Conservation (phyloP, 2,329 filamentous ascomycete species). For the Diplodia corticola region DNA sequence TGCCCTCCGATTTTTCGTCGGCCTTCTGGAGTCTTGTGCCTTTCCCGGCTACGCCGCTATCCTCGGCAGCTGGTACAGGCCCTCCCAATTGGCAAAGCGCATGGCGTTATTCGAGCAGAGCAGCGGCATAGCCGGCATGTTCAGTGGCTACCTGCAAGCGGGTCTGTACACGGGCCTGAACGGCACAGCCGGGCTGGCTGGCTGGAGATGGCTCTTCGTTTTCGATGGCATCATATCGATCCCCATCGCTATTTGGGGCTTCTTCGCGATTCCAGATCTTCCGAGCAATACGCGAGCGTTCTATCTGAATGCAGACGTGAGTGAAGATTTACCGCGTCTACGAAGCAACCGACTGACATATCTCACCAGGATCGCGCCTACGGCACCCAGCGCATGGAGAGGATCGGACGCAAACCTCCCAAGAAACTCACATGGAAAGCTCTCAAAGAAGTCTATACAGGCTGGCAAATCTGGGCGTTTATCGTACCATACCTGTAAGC, state of each 20-base stretch:
- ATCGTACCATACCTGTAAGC: constrained; percentile 8
- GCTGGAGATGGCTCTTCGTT: constrained; percentile 36
- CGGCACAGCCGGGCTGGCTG: constrained; percentile 28
- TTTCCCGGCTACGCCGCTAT: constrained; percentile 41
- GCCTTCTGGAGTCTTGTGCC: constrained; percentile 34
- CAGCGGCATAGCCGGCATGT: constrained; percentile 35
- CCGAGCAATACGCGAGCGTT: constrained; percentile 30
- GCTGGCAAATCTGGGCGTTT: constrained; percentile 19
- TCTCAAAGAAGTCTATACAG: constrained; percentile 5
- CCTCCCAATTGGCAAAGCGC: constrained; percentile 33
- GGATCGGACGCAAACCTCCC: constrained; percentile 9
- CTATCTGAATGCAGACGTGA: constrained; percentile 28
- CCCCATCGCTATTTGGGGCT: constrained; percentile 34
- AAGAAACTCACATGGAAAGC: constrained; percentile 12
- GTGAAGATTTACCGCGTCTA: background rate
- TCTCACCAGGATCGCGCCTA: constrained; percentile 3
- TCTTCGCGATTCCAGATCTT: constrained; percentile 33
- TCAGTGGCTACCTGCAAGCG: constrained; percentile 37
- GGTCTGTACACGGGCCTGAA: constrained; percentile 33
- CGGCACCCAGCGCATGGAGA: constrained; percentile 8
- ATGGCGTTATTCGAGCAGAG: constrained; percentile 34
- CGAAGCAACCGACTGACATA: background rate
- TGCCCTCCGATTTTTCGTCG: constrained; percentile 42
- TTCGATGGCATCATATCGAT: constrained; percentile 35
- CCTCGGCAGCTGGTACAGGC: constrained; percentile 35